These are phyloP conservation scores for Boletus barrowsii DNA, from an alignment of 768 basidiomycete genomes.

Conservation along the genomic window DNA sequence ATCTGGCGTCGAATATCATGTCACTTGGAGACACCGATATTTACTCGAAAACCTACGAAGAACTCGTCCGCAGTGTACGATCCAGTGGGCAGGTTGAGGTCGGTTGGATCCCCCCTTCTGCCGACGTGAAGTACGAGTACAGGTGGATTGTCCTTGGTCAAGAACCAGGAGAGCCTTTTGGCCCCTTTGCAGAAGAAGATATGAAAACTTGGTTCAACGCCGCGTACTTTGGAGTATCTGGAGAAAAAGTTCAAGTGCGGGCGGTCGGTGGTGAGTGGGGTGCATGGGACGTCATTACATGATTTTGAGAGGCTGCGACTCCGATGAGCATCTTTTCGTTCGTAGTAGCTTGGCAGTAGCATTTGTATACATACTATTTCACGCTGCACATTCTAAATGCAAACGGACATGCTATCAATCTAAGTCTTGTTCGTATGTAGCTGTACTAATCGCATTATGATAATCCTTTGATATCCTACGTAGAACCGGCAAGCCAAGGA, in stretches of 20 bases:
- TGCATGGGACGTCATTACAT: slow-evolving; percentile 62
- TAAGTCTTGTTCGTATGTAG: slow-evolving; percentile 2
- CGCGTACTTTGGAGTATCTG: slow-evolving; percentile 72
- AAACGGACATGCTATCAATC: not conserved
- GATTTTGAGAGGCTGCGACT: slow-evolving; percentile 10
- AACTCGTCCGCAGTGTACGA: slow-evolving; percentile 73
- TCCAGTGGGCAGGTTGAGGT: slow-evolving; percentile 65
- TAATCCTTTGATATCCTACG: slow-evolving; percentile 16
- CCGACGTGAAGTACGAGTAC: slow-evolving; percentile 77
- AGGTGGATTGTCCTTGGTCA: slow-evolving; percentile 65
- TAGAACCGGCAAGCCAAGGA: slow-evolving; percentile 9
- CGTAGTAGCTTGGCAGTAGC: not conserved
- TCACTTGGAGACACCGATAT: slow-evolving; percentile 82
- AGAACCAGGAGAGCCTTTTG: slow-evolving; percentile 57
- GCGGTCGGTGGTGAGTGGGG: slow-evolving; percentile 69
- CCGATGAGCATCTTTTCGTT: not conserved
- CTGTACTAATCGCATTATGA: slow-evolving; percentile 16
- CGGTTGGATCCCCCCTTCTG: slow-evolving; percentile 74
- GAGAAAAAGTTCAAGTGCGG: slow-evolving; percentile 77
- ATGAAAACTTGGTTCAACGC: slow-evolving; percentile 79
- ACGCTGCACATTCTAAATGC: not conserved
- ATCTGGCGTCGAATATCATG: slow-evolving; percentile 86
- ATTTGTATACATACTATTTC: slow-evolving; percentile 18
- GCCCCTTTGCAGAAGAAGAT: slow-evolving; percentile 79
- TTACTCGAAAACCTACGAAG: slow-evolving; percentile 83